These are phyloP conservation scores for Alternaria angustiovoidea DNA, from an alignment of 2,329 filamentous ascomycete species.

Conservation along the genomic window DNA sequence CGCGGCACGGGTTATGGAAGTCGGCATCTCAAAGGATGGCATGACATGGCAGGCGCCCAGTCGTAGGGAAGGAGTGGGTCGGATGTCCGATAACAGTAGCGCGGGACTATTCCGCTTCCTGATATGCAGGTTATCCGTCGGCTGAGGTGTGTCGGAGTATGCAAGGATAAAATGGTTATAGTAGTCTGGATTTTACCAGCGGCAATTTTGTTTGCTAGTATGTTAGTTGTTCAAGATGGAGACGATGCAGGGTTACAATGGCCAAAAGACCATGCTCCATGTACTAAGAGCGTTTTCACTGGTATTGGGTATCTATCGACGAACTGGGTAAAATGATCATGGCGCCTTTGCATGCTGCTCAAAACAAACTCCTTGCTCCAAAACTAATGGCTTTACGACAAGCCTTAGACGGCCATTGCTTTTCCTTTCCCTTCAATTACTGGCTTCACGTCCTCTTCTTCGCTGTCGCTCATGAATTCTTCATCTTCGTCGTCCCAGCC, in stretches of 20 bases:
- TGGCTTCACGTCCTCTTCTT: constrained; percentile 51
- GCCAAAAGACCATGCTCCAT: background rate
- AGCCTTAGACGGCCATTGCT: constrained; percentile 46
- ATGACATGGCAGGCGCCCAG: constrained; percentile 31
- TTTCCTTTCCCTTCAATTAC: constrained; percentile 54
- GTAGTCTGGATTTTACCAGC: background rate
- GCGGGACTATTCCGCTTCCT: constrained; percentile 21
- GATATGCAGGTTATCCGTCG: constrained; percentile 21
- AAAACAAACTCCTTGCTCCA: background rate
- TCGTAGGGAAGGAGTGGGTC: constrained; percentile 24
- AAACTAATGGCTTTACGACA: background rate
- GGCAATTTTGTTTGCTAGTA: background rate
- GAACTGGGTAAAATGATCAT: background rate
- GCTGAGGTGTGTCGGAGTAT: constrained; percentile 6
- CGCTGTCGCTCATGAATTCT: constrained; percentile 55
- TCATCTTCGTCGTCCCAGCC: constrained; percentile 80
- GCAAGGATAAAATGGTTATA: background rate
- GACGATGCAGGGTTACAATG: background rate
- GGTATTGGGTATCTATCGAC: constrained; percentile 24
- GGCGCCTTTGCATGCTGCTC: constrained; percentile 14
- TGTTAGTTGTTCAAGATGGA: background rate
- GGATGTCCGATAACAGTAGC: constrained; percentile 32
- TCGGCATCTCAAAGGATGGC: constrained; percentile 23
- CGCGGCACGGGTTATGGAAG: constrained; percentile 13
- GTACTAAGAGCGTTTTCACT: background rate